Evolutionary conservation across 176 grass and related monocot species (phyloP), one percentile per base, ranked within the genome.

Genomic region (Echinochloa phyllopogon): DNA sequence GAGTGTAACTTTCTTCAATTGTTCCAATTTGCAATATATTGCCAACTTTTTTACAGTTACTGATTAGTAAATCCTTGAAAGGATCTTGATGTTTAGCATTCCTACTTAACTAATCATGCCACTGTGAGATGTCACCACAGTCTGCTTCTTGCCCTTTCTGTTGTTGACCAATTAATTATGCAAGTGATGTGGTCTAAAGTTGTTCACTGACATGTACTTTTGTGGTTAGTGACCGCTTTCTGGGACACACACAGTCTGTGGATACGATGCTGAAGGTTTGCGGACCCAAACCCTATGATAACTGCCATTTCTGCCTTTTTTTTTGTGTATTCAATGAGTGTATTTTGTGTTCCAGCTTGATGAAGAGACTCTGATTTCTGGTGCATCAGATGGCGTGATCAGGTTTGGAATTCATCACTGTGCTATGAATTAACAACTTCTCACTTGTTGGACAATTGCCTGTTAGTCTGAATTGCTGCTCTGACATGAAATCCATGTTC

Each of bases 231-330:
- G 96, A 98, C 65, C 91, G 96, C 57, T 98, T 95, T 76, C 84
- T 98, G 74, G 96, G 96, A n/a, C 93, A 98, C 65, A 78, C 91
- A 25, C 87, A 92, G 60, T 98, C 89, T 55, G 86, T 98, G 65
- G 96, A 98, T 89, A 92, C 93, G 51, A 70, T 96, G 81, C 87
- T 98, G 77, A 98, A 98, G 93, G 96, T 94, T 69, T 66, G 86
- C 65, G n/a, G 41, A 24, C 16, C 21, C 16, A 64, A 82, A 65
- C 66, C 14, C 81, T 69, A 14, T 21, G 69, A 69, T 69, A 63
- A 21, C 41, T 64, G 43, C 63, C 20, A 33, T 69, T 33, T 50
- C 11, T 75, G 36, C 64, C 49, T 33, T 51, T 40, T 51, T 40
- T 41, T 44, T 76, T 51, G 14, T 57, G 11, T 74, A 33, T 36